A percentile compares a stretch with the other conserved stretches of the same genome.
These are phyloP conservation scores for Forsythia suspensa DNA, from an alignment of 257 asterid species.

Conservation along the genomic window DNA sequence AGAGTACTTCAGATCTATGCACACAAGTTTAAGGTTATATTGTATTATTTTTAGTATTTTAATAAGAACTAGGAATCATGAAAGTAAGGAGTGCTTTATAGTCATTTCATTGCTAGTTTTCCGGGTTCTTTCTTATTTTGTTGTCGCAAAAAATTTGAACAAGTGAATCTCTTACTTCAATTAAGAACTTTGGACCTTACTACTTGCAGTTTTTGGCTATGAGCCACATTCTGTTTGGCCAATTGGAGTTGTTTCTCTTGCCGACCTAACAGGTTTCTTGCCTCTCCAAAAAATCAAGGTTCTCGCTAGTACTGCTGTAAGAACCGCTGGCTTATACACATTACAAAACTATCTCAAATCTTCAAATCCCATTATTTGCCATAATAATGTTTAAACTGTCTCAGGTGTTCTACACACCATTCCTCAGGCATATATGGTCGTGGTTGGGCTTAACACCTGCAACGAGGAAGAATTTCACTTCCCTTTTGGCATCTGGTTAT, in stretches of 20 bases:
- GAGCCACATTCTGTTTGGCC: slow-evolving; percentile 99
- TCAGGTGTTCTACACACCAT: slow-evolving; percentile 90
- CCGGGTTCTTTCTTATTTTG: slow-evolving; percentile 13
- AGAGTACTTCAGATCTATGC: background rate
- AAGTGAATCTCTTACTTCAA: background rate
- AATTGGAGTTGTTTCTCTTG: slow-evolving; percentile 78
- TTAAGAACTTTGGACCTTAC: background rate
- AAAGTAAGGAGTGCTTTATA: slow-evolving; percentile 4
- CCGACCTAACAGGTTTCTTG: slow-evolving; percentile 85
- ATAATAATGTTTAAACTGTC: slow-evolving; percentile 21
- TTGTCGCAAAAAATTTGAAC: slow-evolving; percentile 4
- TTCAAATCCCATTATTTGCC: slow-evolving; percentile 11
- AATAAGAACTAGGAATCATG: slow-evolving; percentile 1
- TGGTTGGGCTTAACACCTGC: slow-evolving; percentile 94
- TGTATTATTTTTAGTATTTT: background rate
- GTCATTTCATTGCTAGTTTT: slow-evolving; percentile 3
- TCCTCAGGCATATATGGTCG: slow-evolving; percentile 94
- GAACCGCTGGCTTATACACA: slow-evolving; percentile 22
- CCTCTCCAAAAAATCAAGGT: slow-evolving; percentile 74
- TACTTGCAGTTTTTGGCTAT: slow-evolving; percentile 80
- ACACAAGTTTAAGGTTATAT: background rate
- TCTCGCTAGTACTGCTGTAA: slow-evolving; percentile 95
- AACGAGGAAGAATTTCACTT: slow-evolving; percentile 57
- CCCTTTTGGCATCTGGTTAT: slow-evolving; percentile 75
- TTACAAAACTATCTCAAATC: slow-evolving; percentile 2